Evolutionary conservation across 2,329 filamentous ascomycete species (phyloP).

Genomic region (Diaporthe australafricana): DNA sequence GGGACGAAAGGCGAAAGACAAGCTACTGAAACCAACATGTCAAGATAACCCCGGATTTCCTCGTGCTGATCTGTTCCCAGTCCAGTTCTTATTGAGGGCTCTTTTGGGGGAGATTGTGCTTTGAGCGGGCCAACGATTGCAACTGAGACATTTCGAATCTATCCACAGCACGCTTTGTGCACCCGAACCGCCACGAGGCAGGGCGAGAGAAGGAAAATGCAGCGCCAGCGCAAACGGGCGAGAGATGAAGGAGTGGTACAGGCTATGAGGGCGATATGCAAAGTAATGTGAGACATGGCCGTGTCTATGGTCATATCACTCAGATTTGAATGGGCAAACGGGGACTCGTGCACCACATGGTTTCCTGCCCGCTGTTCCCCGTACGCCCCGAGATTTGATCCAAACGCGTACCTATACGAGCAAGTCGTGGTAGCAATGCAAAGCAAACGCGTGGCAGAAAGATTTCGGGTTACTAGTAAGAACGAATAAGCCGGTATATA

Average conservation of each 20-base stretch:
- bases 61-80: background rate
- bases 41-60: background rate
- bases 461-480: no score
- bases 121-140: conserved; percentile 12
- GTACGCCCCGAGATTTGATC: background rate
- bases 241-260: conserved; percentile 23
- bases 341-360: background rate
- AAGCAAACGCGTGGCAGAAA: background rate
- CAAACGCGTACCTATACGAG: background rate
- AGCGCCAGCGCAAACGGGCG: background rate
- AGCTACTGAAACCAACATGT: conserved; percentile 8
- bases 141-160: conserved; percentile 26
- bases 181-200: conserved; percentile 5
- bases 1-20: background rate
- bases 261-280: background rate
- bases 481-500: background rate
- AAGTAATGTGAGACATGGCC: conserved; percentile 10
- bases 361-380: background rate
- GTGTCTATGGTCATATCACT: background rate
- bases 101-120: conserved; percentile 7
- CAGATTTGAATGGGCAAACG: background rate
- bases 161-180: conserved; percentile 17
- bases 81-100: background rate
- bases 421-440: background rate
- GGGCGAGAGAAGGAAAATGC: conserved; percentile 1